A percentile compares a stretch with the other conserved stretches of the same genome.
phyloP scores from a whole-genome alignment of 306 rosid genomes.

The Sphenostylis stenocarpa region DNA sequence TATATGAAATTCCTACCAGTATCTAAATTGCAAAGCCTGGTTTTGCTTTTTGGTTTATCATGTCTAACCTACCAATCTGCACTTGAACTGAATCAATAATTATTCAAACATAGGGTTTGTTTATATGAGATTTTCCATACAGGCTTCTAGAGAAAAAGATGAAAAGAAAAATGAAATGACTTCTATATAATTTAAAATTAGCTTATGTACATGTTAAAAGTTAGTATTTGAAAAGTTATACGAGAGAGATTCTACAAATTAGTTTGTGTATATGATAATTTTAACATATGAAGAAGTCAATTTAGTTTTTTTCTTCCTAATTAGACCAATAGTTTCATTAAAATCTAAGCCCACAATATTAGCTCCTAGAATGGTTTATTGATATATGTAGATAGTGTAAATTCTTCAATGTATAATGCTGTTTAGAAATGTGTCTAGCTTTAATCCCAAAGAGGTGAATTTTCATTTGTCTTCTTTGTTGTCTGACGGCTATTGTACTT shows the following conservation, averaged over 20 bases:
- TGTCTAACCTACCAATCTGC: background rate
- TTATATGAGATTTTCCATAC: no score
- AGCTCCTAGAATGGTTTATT: conserved; percentile 20
- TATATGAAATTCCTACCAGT: background rate
- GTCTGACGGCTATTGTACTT: conserved; percentile 29
- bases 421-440: background rate
- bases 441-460: background rate
- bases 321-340: background rate
- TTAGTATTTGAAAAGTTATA: no score
- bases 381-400: conserved; percentile 1
- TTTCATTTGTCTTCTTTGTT: conserved; percentile 5
- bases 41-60: background rate
- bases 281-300: no score
- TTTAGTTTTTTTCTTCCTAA: no score
- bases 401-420: background rate
- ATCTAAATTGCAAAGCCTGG: background rate
- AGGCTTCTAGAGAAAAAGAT: no score
- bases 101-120: background rate
- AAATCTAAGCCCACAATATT: background rate
- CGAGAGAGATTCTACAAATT: no score
- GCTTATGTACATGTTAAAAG: no score
- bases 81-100: conserved; percentile 17
- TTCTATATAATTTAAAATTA: no score
- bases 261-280: no score
- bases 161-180: no score